These are phyloP conservation scores for Rhizopogon rudus DNA, from an alignment of 768 basidiomycete genomes.

Conservation along the genomic window DNA sequence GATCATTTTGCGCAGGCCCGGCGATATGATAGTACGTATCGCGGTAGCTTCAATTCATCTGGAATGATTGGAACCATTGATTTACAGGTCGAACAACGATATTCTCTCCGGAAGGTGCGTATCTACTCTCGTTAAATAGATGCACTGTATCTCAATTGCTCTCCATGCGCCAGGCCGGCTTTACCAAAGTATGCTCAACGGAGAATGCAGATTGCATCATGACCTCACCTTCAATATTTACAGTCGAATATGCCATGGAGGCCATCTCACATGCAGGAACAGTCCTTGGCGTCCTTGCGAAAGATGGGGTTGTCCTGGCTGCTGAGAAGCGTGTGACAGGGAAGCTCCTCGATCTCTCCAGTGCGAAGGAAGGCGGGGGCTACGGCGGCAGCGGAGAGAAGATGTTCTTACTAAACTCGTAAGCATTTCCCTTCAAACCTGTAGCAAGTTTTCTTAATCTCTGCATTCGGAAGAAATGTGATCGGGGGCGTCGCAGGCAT, in stretches of 20 bases:
- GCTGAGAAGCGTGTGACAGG: slow-evolving; percentile 99
- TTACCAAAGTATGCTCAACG: slow-evolving; percentile 76
- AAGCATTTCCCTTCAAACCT: slow-evolving; percentile 23
- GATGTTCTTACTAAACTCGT: slow-evolving; percentile 94
- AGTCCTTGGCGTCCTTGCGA: slow-evolving; percentile 88
- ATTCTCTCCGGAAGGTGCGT: slow-evolving; percentile 94
- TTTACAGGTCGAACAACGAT: slow-evolving; percentile 88
- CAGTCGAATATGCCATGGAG: slow-evolving; percentile 99
- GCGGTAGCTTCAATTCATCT: slow-evolving; percentile 2
- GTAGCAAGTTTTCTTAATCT: background rate
- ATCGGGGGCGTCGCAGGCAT: slow-evolving; percentile 93
- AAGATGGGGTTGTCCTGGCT: slow-evolving; percentile 86
- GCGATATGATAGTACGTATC: slow-evolving; percentile 86
- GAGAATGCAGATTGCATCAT: background rate
- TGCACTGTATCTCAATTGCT: slow-evolving; percentile 9
- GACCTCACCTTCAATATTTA: slow-evolving; percentile 4
- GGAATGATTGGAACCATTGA: slow-evolving; percentile 17
- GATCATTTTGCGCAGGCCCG: slow-evolving; percentile 50
- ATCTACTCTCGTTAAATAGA: background rate
- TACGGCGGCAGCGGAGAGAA: slow-evolving; percentile 98
- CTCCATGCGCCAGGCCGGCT: slow-evolving; percentile 64
- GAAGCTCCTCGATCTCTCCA: slow-evolving; percentile 89
- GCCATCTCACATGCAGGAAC: slow-evolving; percentile 96
- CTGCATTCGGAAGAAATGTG: slow-evolving; percentile 64
- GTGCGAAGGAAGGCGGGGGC: slow-evolving; percentile 72